Conservation (phyloP, 176 grass and related monocot species). For the Dactylis glomerata region DNA sequence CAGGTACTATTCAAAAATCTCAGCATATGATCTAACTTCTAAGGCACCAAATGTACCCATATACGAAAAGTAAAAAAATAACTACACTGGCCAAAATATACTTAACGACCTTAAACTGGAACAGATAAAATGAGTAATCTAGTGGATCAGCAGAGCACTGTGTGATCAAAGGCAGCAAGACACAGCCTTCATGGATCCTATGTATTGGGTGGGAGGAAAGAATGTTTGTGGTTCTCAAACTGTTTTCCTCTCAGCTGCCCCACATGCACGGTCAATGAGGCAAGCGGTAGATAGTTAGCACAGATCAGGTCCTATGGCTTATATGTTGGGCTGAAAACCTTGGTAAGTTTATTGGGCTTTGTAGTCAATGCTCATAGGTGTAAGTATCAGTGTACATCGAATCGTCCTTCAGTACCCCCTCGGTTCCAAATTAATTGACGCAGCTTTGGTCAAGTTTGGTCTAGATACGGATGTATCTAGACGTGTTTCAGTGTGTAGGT, state of each 20-base stretch:
- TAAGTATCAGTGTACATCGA: not conserved
- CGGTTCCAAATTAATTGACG: too few species aligned
- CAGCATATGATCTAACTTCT: not conserved
- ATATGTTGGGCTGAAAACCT: conserved; percentile 12
- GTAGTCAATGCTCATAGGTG: not conserved
- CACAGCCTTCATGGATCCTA: not conserved
- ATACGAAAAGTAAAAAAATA: not conserved
- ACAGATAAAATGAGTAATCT: not conserved
- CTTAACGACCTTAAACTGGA: not conserved
- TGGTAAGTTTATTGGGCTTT: conserved; percentile 4
- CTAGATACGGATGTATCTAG: too few species aligned
- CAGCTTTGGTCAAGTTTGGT: too few species aligned
- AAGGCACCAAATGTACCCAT: not conserved
- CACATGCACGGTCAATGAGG: not conserved
- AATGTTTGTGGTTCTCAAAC: not conserved
- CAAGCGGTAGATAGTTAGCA: not conserved
- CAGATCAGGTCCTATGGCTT: not conserved
- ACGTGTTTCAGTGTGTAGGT: too few species aligned
- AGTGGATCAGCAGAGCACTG: not conserved
- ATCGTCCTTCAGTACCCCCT: not conserved
- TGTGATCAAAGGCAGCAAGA: not conserved
- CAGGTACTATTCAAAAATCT: not conserved
- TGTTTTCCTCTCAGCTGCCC: not conserved
- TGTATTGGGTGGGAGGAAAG: not conserved
- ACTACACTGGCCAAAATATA: not conserved